These are phyloP conservation scores for Basipetospora chlamydospora DNA, from an alignment of 2,329 filamentous ascomycete species.

Conservation along the genomic window DNA sequence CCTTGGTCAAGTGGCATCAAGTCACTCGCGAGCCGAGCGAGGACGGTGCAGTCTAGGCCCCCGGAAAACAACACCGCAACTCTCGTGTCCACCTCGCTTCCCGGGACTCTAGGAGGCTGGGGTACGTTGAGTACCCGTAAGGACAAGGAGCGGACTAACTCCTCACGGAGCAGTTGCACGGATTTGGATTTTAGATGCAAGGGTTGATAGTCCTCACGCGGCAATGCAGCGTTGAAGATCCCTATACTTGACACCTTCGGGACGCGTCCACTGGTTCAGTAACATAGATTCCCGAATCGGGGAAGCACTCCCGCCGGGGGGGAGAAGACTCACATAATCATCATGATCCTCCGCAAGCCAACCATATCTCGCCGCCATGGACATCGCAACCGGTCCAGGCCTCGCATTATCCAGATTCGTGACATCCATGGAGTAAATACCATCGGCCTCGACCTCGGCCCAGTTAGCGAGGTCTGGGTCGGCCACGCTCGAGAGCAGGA, in stretches of 20 bases:
- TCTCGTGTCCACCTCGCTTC: constrained; percentile 19
- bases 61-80: constrained; percentile 85
- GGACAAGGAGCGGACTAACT: constrained; percentile 38
- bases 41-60: constrained; percentile 79
- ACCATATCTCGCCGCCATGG: constrained; percentile 2
- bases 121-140: constrained; percentile 54
- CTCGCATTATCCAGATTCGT: constrained; percentile 8
- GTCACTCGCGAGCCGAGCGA: constrained; percentile 70
- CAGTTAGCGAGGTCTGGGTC: constrained; percentile 40
- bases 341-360: constrained; percentile 8
- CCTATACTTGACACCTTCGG: constrained; percentile 38
- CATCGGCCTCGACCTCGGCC: constrained; percentile 73
- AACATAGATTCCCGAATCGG: not conserved
- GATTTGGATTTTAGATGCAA: constrained; percentile 31
- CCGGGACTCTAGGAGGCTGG: constrained; percentile 25
- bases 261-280: not conserved
- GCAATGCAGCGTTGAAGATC: constrained; percentile 32
- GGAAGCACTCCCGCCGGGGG: not conserved
- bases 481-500: constrained; percentile 59
- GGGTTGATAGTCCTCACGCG: constrained; percentile 12
- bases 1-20: constrained; percentile 51
- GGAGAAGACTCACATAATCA: constrained; percentile 32
- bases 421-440: constrained; percentile 57
- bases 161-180: constrained; percentile 32
- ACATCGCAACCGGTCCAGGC: not conserved